Evolutionary conservation across 306 rosid genomes (phyloP).

Genomic region (Pyrus bretschneideri): DNA sequence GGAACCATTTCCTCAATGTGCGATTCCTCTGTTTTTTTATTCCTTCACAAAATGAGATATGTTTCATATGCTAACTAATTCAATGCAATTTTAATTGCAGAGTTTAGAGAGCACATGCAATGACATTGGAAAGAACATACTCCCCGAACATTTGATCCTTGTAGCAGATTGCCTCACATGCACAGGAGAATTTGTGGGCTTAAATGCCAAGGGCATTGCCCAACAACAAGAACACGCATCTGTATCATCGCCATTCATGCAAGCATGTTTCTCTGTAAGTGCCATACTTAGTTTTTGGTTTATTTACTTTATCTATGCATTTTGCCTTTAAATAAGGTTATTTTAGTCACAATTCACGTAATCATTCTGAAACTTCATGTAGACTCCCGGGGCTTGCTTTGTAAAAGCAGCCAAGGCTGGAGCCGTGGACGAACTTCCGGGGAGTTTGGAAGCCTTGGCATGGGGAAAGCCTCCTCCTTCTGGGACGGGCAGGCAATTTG

Average conservation of each 20-base stretch:
- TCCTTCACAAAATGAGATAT: constrained; percentile 7
- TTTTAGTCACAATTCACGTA: constrained; percentile 8
- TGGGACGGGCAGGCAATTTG: constrained; percentile 80
- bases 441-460: constrained; percentile 69
- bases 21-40: constrained; percentile 11
- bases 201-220: constrained; percentile 72
- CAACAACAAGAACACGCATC: constrained; percentile 59
- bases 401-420: constrained; percentile 88
- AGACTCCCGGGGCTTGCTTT: constrained; percentile 79
- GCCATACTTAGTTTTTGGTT: constrained; percentile 16
- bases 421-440: constrained; percentile 54
- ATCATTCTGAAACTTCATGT: constrained; percentile 35
- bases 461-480: constrained; percentile 77
- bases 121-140: constrained; percentile 74
- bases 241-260: constrained; percentile 73
- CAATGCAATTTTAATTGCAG: constrained; percentile 38
- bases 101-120: constrained; percentile 59
- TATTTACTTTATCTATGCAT: neutral
- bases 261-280: constrained; percentile 94
- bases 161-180: constrained; percentile 67
- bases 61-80: constrained; percentile 12
- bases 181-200: constrained; percentile 82
- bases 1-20: constrained; percentile 68
- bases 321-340: constrained; percentile 2
- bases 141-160: constrained; percentile 68